Conservation (phyloP, 2,329 filamentous ascomycete species). For the Neoscytalidium dimidiatum region DNA sequence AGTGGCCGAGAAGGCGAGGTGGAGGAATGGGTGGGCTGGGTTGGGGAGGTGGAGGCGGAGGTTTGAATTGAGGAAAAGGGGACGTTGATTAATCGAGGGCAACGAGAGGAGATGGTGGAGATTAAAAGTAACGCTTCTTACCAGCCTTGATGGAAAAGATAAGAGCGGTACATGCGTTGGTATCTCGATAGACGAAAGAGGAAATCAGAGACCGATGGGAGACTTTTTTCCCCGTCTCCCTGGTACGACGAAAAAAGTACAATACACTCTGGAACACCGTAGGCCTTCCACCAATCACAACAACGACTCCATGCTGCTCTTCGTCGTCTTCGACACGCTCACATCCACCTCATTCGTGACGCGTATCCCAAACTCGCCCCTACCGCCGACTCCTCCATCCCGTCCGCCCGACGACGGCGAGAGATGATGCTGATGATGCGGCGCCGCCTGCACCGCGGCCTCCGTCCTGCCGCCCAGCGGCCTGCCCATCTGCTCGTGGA, state of each 20-base stretch:
- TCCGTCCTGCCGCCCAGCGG: neutral
- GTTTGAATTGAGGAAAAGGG: neutral
- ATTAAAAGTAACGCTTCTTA: too few relatives aligned
- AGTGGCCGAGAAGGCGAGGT: neutral
- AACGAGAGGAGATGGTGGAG: too few relatives aligned
- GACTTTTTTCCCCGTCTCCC: too few relatives aligned
- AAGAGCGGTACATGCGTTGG: neutral
- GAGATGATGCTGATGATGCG: too few relatives aligned
- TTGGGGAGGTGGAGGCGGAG: constrained; percentile 13
- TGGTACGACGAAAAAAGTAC: too few relatives aligned
- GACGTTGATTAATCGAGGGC: neutral
- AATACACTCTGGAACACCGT: neutral
- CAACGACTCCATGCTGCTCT: neutral
- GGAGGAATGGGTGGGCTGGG: constrained; percentile 8
- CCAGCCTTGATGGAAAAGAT: too few relatives aligned
- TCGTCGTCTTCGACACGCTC: neutral
- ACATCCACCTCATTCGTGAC: neutral
- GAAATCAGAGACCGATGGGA: neutral
- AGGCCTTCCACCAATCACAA: neutral
- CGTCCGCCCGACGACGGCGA: too few relatives aligned
- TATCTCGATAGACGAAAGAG: neutral
- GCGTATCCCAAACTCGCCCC: neutral
- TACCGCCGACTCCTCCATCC: neutral
- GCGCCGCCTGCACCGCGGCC: neutral
- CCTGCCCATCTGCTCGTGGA: neutral